Base-by-base conservation (phyloP, 2,329 filamentous ascomycete genomes). In the Paramyrothecium sp. region DNA sequence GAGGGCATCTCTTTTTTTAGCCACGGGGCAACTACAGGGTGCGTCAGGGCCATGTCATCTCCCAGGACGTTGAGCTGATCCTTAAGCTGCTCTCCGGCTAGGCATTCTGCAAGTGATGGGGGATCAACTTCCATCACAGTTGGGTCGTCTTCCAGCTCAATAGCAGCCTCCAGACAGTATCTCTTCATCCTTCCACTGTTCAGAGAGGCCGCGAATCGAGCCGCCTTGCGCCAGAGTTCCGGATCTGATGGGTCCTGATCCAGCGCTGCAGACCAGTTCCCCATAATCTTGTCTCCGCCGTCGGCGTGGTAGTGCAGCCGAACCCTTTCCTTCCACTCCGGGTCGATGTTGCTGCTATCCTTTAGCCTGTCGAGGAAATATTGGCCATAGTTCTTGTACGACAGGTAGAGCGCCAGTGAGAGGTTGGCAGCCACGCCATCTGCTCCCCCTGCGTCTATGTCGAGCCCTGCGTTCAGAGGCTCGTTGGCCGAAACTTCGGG, bases 301-400 rank as follows among this genome's bases (percentile, higher is more conserved):
- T 73, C 71, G 23, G 63, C 63, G 19, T 64, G 56, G 41, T 73
- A 73, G 41, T 60, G 63, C 12, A 74, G 55, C 34, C 64, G 67
- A 8, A 53, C 23, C 46, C 67, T 66, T 1, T 60, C 55, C 26
- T 64, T 66, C 70, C 80, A 71, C 84, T 76, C 64, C 81, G 87
- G 63, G 89, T 84, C 57, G 76, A 78, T 70, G n/a, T 56, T 56
- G 5, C 53, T 57, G 34, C 61, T 56, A 20, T 76, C 74, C 56
- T 71, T 75, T 3, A 74, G 63, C 54, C 70, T 73, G 55, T 99
- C 94, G n/a, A 99, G 79, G 57, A 89, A 79, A 69, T 96, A 97
- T 68, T 98, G 91, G 47, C 92, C 95, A 74, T 94, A 88, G 66
- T 98, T 99, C 73, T 98, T 99, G 79, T 96, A 92, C 1, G 94